Evolutionary conservation across 1,284 basidiomycete genomes (phyloP), one percentile per base, ranked within the genome.

Genomic region (Fomes fomentarius): DNA sequence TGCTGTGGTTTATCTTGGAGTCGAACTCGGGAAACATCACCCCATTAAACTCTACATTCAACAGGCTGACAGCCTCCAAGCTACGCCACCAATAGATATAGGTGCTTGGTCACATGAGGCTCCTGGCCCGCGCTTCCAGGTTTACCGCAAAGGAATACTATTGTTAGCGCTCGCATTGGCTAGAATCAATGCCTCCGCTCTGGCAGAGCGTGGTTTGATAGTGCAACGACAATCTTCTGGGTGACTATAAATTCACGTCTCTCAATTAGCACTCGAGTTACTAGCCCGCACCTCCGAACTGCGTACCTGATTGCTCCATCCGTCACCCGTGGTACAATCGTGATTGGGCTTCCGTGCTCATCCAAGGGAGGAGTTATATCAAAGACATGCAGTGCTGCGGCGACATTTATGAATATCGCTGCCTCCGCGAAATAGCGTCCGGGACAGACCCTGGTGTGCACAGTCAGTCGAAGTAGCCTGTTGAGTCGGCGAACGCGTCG

Each of bases 391-490:
- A 53, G 38, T 5, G 35, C 24, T 7, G 37, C 41, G 6, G 51
- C 45, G 2, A 40, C 30, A 11, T 47, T 47, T 15, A 53, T 53
- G 30, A 47, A 46, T 15, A 52, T 26, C 12, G 42, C 15, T 4
- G 42, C 42, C 14, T 45, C 42, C 10, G 50, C 50, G 17, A 70
- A 45, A 58, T 75, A 77, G 6, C 76, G 70, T 52, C 76, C 75
- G 2, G 76, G 38, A 22, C 51, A 53, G 11, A 47, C 24, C 28
- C n/a, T n/a, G n/a, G n/a, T n/a, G n/a, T n/a, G n/a, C n/a, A n/a
- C n/a, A n/a, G n/a, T n/a, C n/a, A n/a, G n/a, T n/a, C n/a, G n/a
- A n/a, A n/a, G n/a, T n/a, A n/a, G n/a, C n/a, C n/a, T n/a, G n/a
- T n/a, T n/a, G n/a, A n/a, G n/a, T n/a, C n/a, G n/a, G n/a, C n/a